A percentile compares a stretch with the other conserved stretches of the same genome.
phyloP scores from a whole-genome alignment of 2,329 filamentous ascomycete genomes.

The Fusarium sp. region DNA sequence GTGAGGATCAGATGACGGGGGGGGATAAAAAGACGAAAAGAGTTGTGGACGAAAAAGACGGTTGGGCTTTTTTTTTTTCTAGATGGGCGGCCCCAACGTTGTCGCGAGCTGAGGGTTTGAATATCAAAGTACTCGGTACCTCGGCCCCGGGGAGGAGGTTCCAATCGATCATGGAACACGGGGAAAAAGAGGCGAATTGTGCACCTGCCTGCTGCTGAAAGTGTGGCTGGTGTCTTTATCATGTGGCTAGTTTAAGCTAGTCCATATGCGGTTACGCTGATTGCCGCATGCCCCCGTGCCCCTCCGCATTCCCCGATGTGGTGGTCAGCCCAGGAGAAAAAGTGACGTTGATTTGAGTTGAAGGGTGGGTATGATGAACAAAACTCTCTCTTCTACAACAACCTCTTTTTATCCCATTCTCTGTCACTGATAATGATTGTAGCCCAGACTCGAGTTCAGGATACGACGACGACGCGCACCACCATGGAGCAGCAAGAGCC shows the following conservation, averaged over 20 bases:
- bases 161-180: constrained; percentile 8
- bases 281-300: not conserved
- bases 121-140: constrained; percentile 9
- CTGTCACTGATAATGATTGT: constrained; percentile 33
- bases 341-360: constrained; percentile 5
- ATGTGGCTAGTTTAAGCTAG: not conserved
- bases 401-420: not conserved
- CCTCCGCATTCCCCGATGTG: not conserved
- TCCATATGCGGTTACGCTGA: not conserved
- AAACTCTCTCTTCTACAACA: constrained; percentile 7
- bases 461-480: constrained; percentile 23
- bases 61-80: not conserved
- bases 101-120: not conserved
- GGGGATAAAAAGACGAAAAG: constrained; percentile 6
- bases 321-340: constrained; percentile 5
- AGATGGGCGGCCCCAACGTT: not conserved
- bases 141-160: constrained; percentile 11
- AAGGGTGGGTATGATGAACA: not conserved
- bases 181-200: not conserved
- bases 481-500: constrained; percentile 67
- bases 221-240: not conserved
- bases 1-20: constrained; percentile 3
- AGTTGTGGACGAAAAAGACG: constrained; percentile 19
- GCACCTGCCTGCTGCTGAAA: constrained; percentile 2
- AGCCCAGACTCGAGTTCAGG: constrained; percentile 39